Conservation (phyloP, 306 rosid genomes). For the Sesbania bispinosa region DNA sequence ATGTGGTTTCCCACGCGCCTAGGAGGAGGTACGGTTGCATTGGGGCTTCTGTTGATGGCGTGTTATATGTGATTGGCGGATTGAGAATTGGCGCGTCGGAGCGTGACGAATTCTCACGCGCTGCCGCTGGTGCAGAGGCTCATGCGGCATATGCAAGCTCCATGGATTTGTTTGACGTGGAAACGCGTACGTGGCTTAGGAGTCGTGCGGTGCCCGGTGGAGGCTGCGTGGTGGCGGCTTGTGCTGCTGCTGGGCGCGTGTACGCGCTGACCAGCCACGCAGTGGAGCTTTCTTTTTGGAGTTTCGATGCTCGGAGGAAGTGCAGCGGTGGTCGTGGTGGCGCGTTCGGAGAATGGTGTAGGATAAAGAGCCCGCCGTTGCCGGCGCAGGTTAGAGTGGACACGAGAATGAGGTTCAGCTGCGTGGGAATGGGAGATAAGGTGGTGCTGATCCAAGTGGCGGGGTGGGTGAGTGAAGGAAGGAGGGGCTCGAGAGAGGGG, state of each 20-base stretch:
- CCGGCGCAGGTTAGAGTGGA: constrained; percentile 56
- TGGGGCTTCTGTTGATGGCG: constrained; percentile 54
- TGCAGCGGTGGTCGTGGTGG: not conserved
- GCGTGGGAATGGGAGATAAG: constrained; percentile 56
- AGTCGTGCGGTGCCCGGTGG: constrained; percentile 60
- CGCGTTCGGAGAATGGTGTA: constrained; percentile 61
- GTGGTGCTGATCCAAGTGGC: constrained; percentile 51
- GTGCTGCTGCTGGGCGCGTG: constrained; percentile 36
- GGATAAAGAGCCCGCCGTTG: constrained; percentile 58
- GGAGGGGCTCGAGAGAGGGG: constrained; percentile 47
- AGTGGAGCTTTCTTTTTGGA: constrained; percentile 74
- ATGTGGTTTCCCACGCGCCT: constrained; percentile 42
- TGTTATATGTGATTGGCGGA: constrained; percentile 65
- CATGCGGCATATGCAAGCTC: constrained; percentile 68
- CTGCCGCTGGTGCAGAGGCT: constrained; percentile 30
- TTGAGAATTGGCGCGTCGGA: constrained; percentile 48
- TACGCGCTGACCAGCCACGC: constrained; percentile 67
- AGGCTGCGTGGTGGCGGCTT: constrained; percentile 77
- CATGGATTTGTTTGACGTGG: constrained; percentile 75
- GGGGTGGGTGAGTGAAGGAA: constrained; percentile 40
- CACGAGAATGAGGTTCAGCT: constrained; percentile 58
- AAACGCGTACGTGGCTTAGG: constrained; percentile 51
- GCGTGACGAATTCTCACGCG: constrained; percentile 30
- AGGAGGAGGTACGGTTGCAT: constrained; percentile 63
- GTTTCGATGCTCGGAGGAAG: constrained; percentile 48